Conservation (phyloP, 2,329 filamentous ascomycete species). For the Blastomyces parvus region DNA sequence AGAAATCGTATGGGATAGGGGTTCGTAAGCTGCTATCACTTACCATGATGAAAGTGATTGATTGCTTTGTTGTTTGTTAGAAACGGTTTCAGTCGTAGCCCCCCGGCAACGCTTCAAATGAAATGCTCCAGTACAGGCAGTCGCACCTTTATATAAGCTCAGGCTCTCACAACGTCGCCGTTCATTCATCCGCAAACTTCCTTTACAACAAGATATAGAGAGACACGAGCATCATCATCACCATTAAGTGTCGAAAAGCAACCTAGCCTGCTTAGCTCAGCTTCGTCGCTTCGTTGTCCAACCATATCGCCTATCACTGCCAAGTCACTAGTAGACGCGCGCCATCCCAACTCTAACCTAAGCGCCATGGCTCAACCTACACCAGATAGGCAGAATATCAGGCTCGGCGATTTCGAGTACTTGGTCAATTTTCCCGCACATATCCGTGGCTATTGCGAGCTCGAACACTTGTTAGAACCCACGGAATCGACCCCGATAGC, state of each 20-base stretch:
- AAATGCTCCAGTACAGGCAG: neutral
- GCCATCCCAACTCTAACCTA: neutral
- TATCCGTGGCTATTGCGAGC: neutral
- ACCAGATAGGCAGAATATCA: neutral
- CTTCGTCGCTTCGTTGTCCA: neutral
- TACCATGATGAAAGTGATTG: neutral
- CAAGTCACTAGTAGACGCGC: neutral
- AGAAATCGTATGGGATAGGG: neutral
- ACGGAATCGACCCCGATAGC: neutral
- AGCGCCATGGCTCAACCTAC: neutral
- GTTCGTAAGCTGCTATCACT: neutral
- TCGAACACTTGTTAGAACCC: neutral
- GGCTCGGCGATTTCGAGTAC: neutral
- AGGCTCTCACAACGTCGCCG: neutral
- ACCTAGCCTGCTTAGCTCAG: neutral
- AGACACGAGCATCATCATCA: neutral
- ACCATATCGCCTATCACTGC: neutral
- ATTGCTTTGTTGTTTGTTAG: conserved; percentile 1
- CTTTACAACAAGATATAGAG: neutral
- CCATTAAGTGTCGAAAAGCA: neutral
- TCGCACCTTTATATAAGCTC: neutral
- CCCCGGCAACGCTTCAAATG: neutral
- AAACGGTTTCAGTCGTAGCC: neutral
- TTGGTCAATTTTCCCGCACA: neutral
- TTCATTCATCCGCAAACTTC: neutral